phyloP scores from a whole-genome alignment of 2,329 filamentous ascomycete genomes.

The Botrytis medusae region DNA sequence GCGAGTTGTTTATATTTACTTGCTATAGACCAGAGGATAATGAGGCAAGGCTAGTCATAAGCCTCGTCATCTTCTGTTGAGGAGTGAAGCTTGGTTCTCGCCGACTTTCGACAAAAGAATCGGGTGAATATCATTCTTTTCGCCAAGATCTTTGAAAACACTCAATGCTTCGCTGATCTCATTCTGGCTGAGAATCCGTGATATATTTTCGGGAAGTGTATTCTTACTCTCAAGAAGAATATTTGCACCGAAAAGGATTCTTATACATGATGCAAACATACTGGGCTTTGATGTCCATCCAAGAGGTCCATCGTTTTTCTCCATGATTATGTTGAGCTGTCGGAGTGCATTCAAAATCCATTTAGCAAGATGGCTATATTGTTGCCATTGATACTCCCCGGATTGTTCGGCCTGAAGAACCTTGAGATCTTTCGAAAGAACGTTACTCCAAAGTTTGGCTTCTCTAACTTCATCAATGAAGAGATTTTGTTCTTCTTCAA shows the following conservation, averaged over 20 bases:
- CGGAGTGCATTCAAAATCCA: slow-evolving; percentile 48
- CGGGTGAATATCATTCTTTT: slow-evolving; percentile 20
- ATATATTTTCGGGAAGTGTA: neutral
- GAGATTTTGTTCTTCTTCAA: slow-evolving; percentile 90
- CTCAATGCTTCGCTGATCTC: slow-evolving; percentile 6
- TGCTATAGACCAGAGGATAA: neutral
- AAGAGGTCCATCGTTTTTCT: slow-evolving; percentile 60
- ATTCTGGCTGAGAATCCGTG: neutral
- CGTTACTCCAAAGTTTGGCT: slow-evolving; percentile 60
- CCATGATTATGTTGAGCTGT: slow-evolving; percentile 28
- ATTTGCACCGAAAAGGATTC: slow-evolving; percentile 43
- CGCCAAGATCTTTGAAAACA: slow-evolving; percentile 9
- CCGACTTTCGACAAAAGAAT: neutral
- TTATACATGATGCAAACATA: slow-evolving; percentile 60
- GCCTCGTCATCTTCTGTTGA: slow-evolving; percentile 11
- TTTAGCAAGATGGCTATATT: slow-evolving; percentile 2
- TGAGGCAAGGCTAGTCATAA: neutral
- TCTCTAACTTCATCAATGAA: slow-evolving; percentile 83
- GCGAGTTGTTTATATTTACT: neutral
- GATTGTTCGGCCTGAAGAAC: neutral
- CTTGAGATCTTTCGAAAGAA: slow-evolving; percentile 41
- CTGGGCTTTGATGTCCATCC: slow-evolving; percentile 71
- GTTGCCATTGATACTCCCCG: neutral
- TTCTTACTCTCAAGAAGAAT: neutral
- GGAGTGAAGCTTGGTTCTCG: slow-evolving; percentile 10